Evolutionary conservation across 768 basidiomycete species (phyloP).

Genomic region (Hysterangium stoloniferum): DNA sequence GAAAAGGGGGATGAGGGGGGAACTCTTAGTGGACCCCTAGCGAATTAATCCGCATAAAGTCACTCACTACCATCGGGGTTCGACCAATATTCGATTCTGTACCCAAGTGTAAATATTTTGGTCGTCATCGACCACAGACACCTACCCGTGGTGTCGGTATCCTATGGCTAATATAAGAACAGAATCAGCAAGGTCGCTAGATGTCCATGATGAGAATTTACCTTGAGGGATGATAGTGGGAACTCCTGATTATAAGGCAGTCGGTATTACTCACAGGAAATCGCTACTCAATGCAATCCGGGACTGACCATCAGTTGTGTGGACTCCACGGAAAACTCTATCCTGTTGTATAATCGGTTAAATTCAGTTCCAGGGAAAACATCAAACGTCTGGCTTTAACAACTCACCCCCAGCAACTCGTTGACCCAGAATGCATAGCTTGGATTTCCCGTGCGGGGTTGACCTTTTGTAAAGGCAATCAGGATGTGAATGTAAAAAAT

Average conservation of each 20-base stretch:
- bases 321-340: conserved; percentile 5
- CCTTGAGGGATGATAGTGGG: neutral
- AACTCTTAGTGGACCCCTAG: too few relatives aligned
- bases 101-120: neutral
- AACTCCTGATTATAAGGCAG: neutral
- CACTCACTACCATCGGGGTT: conserved; percentile 27
- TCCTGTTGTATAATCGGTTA: neutral
- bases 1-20: too few relatives aligned
- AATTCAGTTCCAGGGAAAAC: neutral
- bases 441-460: conserved; percentile 6
- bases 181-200: neutral
- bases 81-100: conserved; percentile 45
- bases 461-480: neutral
- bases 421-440: conserved; percentile 6
- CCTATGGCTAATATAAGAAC: neutral
- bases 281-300: neutral
- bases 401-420: neutral
- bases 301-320: conserved; percentile 3
- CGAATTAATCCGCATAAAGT: too few relatives aligned
- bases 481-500: neutral
- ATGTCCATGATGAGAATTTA: neutral
- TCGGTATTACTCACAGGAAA: neutral
- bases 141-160: conserved; percentile 45
- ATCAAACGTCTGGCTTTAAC: too few relatives aligned
- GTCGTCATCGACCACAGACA: neutral